A percentile compares a stretch with the other conserved stretches of the same genome.
These are phyloP conservation scores for Perilla frutescens DNA, from an alignment of 257 asterid species.

Conservation along the genomic window DNA sequence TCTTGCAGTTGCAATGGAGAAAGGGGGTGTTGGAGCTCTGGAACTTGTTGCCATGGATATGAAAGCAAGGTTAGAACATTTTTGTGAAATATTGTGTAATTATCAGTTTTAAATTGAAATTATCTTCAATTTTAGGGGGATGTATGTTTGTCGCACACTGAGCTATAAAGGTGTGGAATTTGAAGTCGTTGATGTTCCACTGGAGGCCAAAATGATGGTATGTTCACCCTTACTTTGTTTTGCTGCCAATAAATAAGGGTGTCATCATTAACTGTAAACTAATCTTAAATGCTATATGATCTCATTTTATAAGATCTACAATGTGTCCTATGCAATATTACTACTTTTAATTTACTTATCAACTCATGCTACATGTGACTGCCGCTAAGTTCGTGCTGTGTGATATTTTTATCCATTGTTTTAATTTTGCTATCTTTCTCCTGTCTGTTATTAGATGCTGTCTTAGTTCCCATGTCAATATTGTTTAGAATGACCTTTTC, in stretches of 20 bases:
- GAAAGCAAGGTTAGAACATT: slow-evolving; percentile 85
- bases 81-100: slow-evolving; percentile 26
- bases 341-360: slow-evolving; percentile 22
- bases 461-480: slow-evolving; percentile 21
- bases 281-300: slow-evolving; percentile 9
- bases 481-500: slow-evolving; percentile 14
- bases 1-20: slow-evolving; percentile 80
- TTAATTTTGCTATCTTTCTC: slow-evolving; percentile 6
- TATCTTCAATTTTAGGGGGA: slow-evolving; percentile 69
- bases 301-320: not conserved
- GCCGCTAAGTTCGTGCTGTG: not conserved
- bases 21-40: slow-evolving; percentile 99
- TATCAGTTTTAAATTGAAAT: slow-evolving; percentile 33
- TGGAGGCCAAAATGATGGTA: slow-evolving; percentile 89
- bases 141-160: slow-evolving; percentile 98
- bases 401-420: not conserved
- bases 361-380: slow-evolving; percentile 10
- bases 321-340: slow-evolving; percentile 2
- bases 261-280: not conserved
- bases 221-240: slow-evolving; percentile 20
- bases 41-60: slow-evolving; percentile 99
- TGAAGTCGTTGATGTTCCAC: slow-evolving; percentile 93
- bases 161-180: slow-evolving; percentile 97
- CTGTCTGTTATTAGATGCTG: slow-evolving; percentile 22
- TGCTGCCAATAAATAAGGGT: slow-evolving; percentile 32